Conservation (phyloP, 2,329 filamentous ascomycete genomes). For the Rutstroemia sp. region DNA sequence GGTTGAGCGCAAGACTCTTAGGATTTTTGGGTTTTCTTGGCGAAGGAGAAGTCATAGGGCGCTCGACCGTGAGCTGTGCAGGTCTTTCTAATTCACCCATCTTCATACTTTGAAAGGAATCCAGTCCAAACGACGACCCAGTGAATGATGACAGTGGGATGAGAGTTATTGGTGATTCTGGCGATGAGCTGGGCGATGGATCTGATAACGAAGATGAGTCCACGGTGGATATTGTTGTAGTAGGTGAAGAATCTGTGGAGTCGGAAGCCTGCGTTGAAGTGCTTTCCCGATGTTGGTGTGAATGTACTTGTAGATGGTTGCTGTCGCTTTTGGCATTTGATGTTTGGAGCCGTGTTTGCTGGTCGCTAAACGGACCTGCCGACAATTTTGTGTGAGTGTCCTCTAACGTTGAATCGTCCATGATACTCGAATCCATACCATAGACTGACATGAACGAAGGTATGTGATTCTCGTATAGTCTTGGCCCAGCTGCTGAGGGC, state of each 20-base stretch:
- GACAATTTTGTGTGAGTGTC: slow-evolving; percentile 19
- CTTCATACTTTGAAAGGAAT: slow-evolving; percentile 31
- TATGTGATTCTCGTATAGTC: slow-evolving; percentile 62
- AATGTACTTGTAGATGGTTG: slow-evolving; percentile 21
- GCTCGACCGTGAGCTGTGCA: slow-evolving; percentile 34
- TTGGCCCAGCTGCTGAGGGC: slow-evolving; percentile 54
- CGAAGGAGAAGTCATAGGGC: slow-evolving; percentile 61
- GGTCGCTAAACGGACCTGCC: slow-evolving; percentile 12
- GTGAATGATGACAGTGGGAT: slow-evolving; percentile 64
- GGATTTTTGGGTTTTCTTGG: slow-evolving; percentile 72
- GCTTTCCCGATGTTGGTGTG: slow-evolving; percentile 66
- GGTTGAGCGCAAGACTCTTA: slow-evolving; percentile 76
- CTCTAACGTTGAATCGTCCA: slow-evolving; percentile 19
- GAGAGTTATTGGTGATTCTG: slow-evolving; percentile 76
- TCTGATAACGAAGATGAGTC: slow-evolving; percentile 88
- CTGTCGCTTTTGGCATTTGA: slow-evolving; percentile 9
- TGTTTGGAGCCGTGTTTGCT: slow-evolving; percentile 7
- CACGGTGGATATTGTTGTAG: slow-evolving; percentile 85
- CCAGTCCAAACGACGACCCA: slow-evolving; percentile 44
- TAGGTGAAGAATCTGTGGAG: slow-evolving; percentile 90
- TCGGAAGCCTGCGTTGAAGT: slow-evolving; percentile 72
- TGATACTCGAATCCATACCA: slow-evolving; percentile 45
- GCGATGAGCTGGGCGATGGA: slow-evolving; percentile 83
- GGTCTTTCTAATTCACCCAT: slow-evolving; percentile 33
- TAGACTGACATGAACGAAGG: slow-evolving; percentile 72